Conservation (phyloP, 352 stramenopile genomes). For the Salisapilia sapeloensis region DNA sequence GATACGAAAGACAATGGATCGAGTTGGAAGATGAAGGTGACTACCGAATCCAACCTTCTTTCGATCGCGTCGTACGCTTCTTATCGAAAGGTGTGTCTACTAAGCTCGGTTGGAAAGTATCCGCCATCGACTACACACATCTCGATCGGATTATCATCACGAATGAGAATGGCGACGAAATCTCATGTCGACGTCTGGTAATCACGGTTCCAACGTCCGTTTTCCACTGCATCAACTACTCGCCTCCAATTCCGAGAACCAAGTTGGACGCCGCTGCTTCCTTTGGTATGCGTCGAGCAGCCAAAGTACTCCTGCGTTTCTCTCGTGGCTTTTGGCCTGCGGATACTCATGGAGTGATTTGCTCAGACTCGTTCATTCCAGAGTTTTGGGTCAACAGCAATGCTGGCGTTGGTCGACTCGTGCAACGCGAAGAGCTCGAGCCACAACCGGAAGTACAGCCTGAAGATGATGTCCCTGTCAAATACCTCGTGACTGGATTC, state of each 20-base stretch:
- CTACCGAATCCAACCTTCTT: conserved; percentile 52
- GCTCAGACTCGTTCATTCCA: conserved; percentile 63
- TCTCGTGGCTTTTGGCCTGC: conserved; percentile 40
- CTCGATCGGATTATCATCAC: conserved; percentile 29
- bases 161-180: conserved; percentile 24
- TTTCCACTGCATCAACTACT: conserved; percentile 58
- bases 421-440: conserved; percentile 27
- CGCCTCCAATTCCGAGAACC: conserved; percentile 23
- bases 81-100: conserved; percentile 29
- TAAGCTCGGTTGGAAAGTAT: conserved; percentile 34
- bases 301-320: conserved; percentile 68
- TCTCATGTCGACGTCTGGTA: conserved; percentile 41
- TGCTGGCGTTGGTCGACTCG: conserved; percentile 34
- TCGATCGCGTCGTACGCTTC: conserved; percentile 42
- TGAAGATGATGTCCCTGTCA: conserved; percentile 2
- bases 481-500: conserved; percentile 65
- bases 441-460: conserved; percentile 2
- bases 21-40: conserved; percentile 68
- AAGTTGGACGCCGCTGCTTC: conserved; percentile 45
- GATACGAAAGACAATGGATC: conserved; percentile 73
- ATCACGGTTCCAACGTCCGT: conserved; percentile 65
- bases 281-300: conserved; percentile 55
- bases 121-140: conserved; percentile 37
- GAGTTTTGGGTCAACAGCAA: conserved; percentile 77
- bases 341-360: conserved; percentile 64